A percentile compares a stretch with the other conserved stretches of the same genome.
Conservation (phyloP, 1,284 basidiomycete species). For the Meira nashicola region DNA sequence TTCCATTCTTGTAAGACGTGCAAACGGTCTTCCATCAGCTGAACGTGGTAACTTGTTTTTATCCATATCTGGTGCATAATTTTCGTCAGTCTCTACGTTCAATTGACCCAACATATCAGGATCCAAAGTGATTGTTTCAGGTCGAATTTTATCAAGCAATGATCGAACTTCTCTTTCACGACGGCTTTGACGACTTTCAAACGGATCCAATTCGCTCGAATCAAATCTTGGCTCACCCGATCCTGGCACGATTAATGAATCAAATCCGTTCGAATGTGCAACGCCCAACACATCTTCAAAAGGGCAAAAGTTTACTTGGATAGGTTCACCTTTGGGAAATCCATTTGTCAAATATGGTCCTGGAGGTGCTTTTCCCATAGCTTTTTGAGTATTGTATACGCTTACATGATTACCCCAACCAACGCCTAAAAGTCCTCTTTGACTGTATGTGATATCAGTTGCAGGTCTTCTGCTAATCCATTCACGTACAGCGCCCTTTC, state of each 20-base stretch:
- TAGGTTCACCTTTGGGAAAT: slow-evolving; percentile 58
- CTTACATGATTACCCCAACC: slow-evolving; percentile 72
- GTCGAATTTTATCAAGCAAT: slow-evolving; percentile 90
- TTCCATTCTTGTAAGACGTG: slow-evolving; percentile 39
- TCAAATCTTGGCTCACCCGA: slow-evolving; percentile 93
- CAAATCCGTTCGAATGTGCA: slow-evolving; percentile 67
- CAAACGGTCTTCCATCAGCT: slow-evolving; percentile 45
- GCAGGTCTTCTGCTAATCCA: slow-evolving; percentile 65
- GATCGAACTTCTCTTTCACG: slow-evolving; percentile 85
- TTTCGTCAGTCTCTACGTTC: slow-evolving; percentile 65
- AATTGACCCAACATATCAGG: slow-evolving; percentile 62
- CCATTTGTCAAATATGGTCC: slow-evolving; percentile 48
- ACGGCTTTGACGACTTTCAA: slow-evolving; percentile 74
- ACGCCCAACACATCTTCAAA: slow-evolving; percentile 88
- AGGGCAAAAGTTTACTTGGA: slow-evolving; percentile 69
- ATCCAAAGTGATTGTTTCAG: slow-evolving; percentile 88
- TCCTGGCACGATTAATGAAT: slow-evolving; percentile 82
- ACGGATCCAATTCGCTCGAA: slow-evolving; percentile 86
- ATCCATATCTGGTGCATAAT: slow-evolving; percentile 60
- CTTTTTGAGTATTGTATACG: slow-evolving; percentile 56
- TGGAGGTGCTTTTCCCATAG: slow-evolving; percentile 57
- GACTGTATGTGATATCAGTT: slow-evolving; percentile 56
- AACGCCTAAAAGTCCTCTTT: slow-evolving; percentile 76
- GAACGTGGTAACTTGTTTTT: slow-evolving; percentile 33
- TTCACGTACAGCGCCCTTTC: slow-evolving; percentile 68